Conservation (phyloP, 108 stramenopile genomes). For the Nitzschia sp. region DNA sequence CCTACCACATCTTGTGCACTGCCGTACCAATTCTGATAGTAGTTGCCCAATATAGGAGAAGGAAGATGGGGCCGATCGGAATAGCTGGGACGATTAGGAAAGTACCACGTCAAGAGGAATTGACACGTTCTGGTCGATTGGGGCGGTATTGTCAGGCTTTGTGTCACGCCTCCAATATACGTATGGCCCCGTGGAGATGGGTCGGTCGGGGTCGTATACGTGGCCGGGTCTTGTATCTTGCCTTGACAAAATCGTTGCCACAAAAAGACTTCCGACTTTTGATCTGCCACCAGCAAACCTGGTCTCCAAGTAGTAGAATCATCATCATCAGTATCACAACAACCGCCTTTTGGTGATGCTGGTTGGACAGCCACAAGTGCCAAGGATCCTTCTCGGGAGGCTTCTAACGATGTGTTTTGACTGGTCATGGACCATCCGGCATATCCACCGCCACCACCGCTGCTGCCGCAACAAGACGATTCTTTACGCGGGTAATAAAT, state of each 20-base stretch:
- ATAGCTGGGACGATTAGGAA: conserved; percentile 15
- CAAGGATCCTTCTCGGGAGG: conserved; percentile 1
- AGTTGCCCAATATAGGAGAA: conserved; percentile 5
- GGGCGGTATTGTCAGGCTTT: conserved; percentile 5
- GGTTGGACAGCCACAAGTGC: neutral
- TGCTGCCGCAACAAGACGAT: neutral
- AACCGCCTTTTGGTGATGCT: neutral
- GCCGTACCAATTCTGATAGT: conserved; percentile 5
- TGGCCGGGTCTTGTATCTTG: neutral
- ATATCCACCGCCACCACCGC: neutral
- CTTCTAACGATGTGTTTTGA: neutral
- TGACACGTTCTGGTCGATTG: neutral
- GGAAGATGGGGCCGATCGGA: conserved; percentile 9
- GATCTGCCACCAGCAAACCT: neutral
- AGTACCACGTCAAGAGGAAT: conserved; percentile 15
- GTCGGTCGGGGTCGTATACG: neutral
- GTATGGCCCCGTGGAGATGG: conserved; percentile 5
- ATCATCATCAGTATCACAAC: neutral
- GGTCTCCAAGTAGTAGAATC: neutral
- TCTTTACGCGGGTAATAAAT: neutral
- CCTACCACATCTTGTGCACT: conserved; percentile 8
- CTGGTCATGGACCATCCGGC: conserved; percentile 2
- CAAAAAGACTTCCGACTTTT: neutral
- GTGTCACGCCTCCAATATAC: conserved; percentile 17
- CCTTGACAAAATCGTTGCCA: conserved; percentile 6